Percentiles rank a stretch among this genome's conserved stretches.
Evolutionary conservation across 2,329 filamentous ascomycete species (phyloP).

Genomic region (Fusarium guadeloupense): DNA sequence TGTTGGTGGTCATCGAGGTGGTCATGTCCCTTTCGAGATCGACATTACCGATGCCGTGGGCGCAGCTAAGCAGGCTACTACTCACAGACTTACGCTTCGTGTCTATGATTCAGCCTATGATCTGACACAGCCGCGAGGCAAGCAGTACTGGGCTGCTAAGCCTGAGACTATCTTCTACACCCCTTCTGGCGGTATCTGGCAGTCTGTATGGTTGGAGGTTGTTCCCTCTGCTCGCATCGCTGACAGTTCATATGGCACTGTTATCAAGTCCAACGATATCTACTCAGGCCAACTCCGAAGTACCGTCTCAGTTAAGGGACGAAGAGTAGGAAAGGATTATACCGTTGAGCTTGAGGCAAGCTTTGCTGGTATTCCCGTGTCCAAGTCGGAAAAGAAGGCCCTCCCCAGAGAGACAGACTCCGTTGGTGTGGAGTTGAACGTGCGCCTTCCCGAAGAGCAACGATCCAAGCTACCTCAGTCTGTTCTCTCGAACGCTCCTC

Average conservation of each 20-base stretch:
- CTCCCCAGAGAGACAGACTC: slow-evolving; percentile 61
- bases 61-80: slow-evolving; percentile 33
- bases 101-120: slow-evolving; percentile 72
- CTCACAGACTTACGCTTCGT: slow-evolving; percentile 61
- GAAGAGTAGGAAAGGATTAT: slow-evolving; percentile 57
- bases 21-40: slow-evolving; percentile 67
- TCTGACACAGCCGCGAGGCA: slow-evolving; percentile 71
- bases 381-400: slow-evolving; percentile 52
- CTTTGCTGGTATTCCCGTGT: slow-evolving; percentile 59
- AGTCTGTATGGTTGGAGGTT: slow-evolving; percentile 65
- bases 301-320: slow-evolving; percentile 58
- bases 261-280: slow-evolving; percentile 65
- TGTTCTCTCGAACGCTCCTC: slow-evolving; percentile 46
- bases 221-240: slow-evolving; percentile 63
- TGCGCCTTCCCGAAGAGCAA: slow-evolving; percentile 58
- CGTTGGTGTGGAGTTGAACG: slow-evolving; percentile 56
- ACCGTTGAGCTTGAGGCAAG: slow-evolving; percentile 63
- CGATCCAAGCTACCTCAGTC: slow-evolving; percentile 51
- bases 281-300: slow-evolving; percentile 60
- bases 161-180: slow-evolving; percentile 70
- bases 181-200: slow-evolving; percentile 67
- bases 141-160: slow-evolving; percentile 71
- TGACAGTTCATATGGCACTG: slow-evolving; percentile 66
- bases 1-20: slow-evolving; percentile 65
- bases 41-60: slow-evolving; percentile 63